A percentile compares a stretch with the other conserved stretches of the same genome.
Conservation (phyloP, 23 red algal genomes). For the Gracilaria gracilis region DNA sequence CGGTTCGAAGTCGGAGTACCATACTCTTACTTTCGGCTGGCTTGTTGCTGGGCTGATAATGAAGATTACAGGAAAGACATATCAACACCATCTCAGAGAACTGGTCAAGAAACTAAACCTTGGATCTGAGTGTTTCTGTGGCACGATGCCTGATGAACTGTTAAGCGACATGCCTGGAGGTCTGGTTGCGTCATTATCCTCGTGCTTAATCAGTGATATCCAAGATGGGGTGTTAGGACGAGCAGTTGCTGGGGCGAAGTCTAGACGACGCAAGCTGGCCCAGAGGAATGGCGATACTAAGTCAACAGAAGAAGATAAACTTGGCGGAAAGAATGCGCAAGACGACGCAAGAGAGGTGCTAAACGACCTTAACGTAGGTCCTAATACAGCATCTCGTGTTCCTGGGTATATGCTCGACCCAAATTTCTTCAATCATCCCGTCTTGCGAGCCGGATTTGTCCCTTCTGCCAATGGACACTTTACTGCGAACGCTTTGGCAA, state of each 20-base stretch:
- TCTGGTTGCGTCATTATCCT: slow-evolving; percentile 40
- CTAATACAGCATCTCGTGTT: neutral
- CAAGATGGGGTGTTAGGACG: slow-evolving; percentile 11
- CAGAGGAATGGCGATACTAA: neutral
- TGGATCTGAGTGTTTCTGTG: slow-evolving; percentile 69
- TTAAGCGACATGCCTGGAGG: slow-evolving; percentile 30
- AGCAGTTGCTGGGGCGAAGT: neutral
- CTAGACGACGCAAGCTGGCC: neutral
- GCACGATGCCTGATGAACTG: slow-evolving; percentile 63
- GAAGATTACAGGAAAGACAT: slow-evolving; percentile 48
- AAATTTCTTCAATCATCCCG: slow-evolving; percentile 82
- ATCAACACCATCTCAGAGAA: slow-evolving; percentile 43
- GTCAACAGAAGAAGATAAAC: neutral
- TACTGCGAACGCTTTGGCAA: slow-evolving; percentile 79
- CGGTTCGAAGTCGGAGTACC: slow-evolving; percentile 62
- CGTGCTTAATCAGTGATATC: slow-evolving; percentile 49
- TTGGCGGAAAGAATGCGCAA: neutral
- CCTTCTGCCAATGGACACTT: slow-evolving; percentile 92
- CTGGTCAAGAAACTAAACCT: slow-evolving; percentile 57
- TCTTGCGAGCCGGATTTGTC: slow-evolving; percentile 59
- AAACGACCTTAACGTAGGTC: slow-evolving; percentile 29
- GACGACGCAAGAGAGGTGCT: slow-evolving; percentile 24
- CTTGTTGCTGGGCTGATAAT: slow-evolving; percentile 74
- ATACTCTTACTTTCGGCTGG: slow-evolving; percentile 85
- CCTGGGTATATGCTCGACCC: slow-evolving; percentile 66